Percentiles rank a stretch among this genome's conserved stretches.
These are phyloP conservation scores for Potentilla sterilis DNA, from an alignment of 306 rosid species.

Conservation along the genomic window DNA sequence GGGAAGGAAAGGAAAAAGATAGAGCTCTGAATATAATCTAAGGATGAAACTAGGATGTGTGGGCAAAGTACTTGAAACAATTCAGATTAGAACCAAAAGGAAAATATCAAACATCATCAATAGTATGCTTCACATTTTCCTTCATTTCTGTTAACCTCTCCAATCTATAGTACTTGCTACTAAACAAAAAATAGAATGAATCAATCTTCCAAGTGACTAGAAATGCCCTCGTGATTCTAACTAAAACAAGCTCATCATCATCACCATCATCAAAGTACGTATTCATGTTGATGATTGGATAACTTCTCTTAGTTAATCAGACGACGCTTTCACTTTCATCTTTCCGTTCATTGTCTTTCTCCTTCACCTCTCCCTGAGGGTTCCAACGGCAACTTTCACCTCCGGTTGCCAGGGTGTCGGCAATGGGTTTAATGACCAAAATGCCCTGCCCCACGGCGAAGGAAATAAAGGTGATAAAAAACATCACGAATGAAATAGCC, in stretches of 20 bases:
- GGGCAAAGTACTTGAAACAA: background rate
- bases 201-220: background rate
- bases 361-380: background rate
- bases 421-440: slow-evolving; percentile 73
- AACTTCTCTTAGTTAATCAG: background rate
- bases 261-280: no score
- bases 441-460: slow-evolving; percentile 69
- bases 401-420: slow-evolving; percentile 68
- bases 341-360: background rate
- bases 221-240: background rate
- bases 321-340: background rate
- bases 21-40: background rate
- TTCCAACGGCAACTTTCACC: slow-evolving; percentile 24
- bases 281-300: background rate
- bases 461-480: slow-evolving; percentile 43
- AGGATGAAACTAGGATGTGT: background rate
- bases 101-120: background rate
- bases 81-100: background rate
- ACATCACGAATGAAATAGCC: slow-evolving; percentile 37
- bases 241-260: background rate
- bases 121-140: background rate
- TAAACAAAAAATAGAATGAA: background rate
- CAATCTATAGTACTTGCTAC: background rate
- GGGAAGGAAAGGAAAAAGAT: background rate
- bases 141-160: background rate